phyloP scores from a whole-genome alignment of 768 basidiomycete species.

The Aureoboletus auriporus region DNA sequence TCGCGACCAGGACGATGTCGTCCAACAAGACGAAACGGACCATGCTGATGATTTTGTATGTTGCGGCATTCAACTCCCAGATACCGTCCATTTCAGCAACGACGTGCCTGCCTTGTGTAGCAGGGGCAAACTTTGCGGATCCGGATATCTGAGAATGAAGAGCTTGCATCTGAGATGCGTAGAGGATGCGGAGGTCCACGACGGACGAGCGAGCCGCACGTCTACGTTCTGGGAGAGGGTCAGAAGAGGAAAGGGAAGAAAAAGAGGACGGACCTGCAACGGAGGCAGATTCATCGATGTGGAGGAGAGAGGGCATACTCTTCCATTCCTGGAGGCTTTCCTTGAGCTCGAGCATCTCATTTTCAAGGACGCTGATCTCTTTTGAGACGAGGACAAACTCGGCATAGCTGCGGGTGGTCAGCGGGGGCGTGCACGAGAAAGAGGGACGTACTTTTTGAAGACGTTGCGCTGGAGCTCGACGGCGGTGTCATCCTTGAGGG shows the following conservation, averaged over 20 bases:
- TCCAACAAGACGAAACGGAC: conserved; percentile 90
- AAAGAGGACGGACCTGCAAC: conserved; percentile 40
- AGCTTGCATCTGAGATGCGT: conserved; percentile 91
- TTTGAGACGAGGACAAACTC: conserved; percentile 97
- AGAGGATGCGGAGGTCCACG: conserved; percentile 91
- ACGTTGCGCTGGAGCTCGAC: conserved; percentile 86
- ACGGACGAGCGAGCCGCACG: conserved; percentile 82
- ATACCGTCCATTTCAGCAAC: conserved; percentile 83
- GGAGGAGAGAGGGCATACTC: conserved; percentile 87
- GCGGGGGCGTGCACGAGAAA: background rate
- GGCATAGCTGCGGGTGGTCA: conserved; percentile 65
- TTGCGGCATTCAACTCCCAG: conserved; percentile 85
- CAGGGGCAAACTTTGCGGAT: conserved; percentile 90
- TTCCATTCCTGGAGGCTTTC: conserved; percentile 94
- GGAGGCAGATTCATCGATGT: conserved; percentile 79
- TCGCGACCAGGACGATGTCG: conserved; percentile 86
- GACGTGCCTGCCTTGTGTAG: conserved; percentile 87
- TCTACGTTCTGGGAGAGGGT: conserved; percentile 40
- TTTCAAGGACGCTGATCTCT: conserved; percentile 93
- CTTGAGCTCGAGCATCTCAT: conserved; percentile 96
- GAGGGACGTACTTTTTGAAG: conserved; percentile 76
- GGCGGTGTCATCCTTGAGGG: conserved; percentile 68
- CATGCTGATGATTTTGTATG: conserved; percentile 85
- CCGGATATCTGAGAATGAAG: conserved; percentile 91
- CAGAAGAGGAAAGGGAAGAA: conserved; percentile 23